Evolutionary conservation across 192 early-diverging fungal genomes (phyloP), one percentile per base, ranked within the genome.

Genomic region (Chytriomyces confervae): DNA sequence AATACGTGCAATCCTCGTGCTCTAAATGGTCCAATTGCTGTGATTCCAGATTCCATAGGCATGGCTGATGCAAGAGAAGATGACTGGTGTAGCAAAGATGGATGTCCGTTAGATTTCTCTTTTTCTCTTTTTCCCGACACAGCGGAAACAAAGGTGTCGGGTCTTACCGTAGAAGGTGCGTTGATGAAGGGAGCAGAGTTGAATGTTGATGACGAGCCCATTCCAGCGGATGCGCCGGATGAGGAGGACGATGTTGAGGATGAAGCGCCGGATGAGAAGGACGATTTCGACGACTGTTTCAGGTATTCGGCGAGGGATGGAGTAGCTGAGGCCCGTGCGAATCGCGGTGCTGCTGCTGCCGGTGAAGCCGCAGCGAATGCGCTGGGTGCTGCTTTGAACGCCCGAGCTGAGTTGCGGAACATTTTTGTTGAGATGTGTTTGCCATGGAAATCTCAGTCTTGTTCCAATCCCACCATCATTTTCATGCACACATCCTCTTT

Each of bases 1-100:
- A 72, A 72, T 9, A 72, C 43, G 5, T 72, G 69, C n/a, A 72
- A 18, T 18, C 69, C 69, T 9, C 69, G 50, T 36, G 69, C 69
- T 7, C 50, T 18, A 5, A 72, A 72, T 23, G 51, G 69, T 3
- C 69, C 69, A 16, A 72, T 60, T 24, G 69, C 50, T 20, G 50
- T 47, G 29, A 68, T 68, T 48, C 46, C 43, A 29, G 66, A 47
- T 11, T 68, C 66, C 13, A 36, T 0, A 11, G 13, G 13, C 8
- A 68, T 9, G 13, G 5, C 6, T 47, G 66, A 47, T 68, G 66
- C 13, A 36, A 36, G 29, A 48, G 29, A 13, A 47, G 27, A 18
- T 11, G 53, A 20, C 53, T 57, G 29, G 8, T 11, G 10, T 46
- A 45, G 6, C 23, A 23, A 10, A 45, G 13, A 23, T 11, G 66